phyloP scores from a whole-genome alignment of 345 rosid species.

The Gossypium longicalyx region DNA sequence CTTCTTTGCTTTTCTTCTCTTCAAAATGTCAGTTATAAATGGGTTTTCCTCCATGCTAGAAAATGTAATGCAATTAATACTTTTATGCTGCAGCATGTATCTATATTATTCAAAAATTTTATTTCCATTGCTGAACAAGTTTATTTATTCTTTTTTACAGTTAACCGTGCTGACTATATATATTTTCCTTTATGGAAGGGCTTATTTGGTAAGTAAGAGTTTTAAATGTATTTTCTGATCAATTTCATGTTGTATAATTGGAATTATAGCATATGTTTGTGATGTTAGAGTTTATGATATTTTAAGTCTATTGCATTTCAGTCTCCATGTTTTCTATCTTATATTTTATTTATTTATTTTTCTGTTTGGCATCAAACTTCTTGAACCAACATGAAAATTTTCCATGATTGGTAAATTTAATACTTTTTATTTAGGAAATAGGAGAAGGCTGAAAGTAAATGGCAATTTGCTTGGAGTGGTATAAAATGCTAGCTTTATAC shows the following conservation, averaged over 20 bases:
- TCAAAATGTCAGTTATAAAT: not conserved
- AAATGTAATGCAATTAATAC: not conserved
- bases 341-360: not conserved
- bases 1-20: not conserved
- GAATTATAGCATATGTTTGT: not conserved
- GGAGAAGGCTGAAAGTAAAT: constrained; percentile 4
- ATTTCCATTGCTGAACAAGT: constrained; percentile 17
- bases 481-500: not conserved
- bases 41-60: not conserved
- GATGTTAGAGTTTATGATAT: not conserved
- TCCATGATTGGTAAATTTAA: not conserved
- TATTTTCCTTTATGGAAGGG: constrained; percentile 79
- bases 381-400: not conserved
- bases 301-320: not conserved
- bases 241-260: not conserved
- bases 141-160: constrained; percentile 45
- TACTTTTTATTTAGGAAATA: not conserved
- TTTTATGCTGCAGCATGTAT: not conserved
- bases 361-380: not conserved
- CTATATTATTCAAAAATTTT: not conserved
- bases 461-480: not conserved
- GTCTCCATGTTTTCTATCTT: not conserved
- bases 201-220: constrained; percentile 68
- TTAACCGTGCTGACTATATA: constrained; percentile 87
- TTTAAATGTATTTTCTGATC: not conserved